Evolutionary conservation across 2,329 filamentous ascomycete genomes (phyloP), one percentile per base, ranked within the genome.

Genomic region (Malbranchea zuffiana): DNA sequence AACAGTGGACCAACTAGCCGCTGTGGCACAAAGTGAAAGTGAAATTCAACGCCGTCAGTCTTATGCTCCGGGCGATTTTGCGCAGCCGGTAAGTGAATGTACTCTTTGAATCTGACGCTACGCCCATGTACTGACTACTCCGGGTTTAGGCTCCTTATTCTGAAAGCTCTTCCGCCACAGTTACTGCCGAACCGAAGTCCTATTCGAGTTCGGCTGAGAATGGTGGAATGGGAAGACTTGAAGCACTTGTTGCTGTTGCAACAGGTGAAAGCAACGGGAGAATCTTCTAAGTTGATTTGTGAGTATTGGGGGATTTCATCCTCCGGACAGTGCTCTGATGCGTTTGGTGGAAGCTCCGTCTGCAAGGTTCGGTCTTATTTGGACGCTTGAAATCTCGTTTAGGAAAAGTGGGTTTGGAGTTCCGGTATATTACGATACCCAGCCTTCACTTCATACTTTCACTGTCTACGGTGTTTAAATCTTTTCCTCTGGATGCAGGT

Each of bases 241-340:
- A 69, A 44, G 65, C 65, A 33, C 58, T 69, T 31, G 66, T 68
- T 26, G 66, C 66, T 16, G 65, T 67, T 35, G 66, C 66, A 21
- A 68, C 66, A 5, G 65, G 63, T 37, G 65, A 47, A 31, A 36
- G 31, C 30, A 38, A 32, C 24, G 15, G 20, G 11, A 33, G 29
- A 12, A 23, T 28, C 19, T 19, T 29, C 7, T 33, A 24, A 32
- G n/a, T n/a, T n/a, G n/a, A n/a, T n/a, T n/a, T n/a, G n/a, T n/a
- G n/a, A n/a, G n/a, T n/a, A n/a, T n/a, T n/a, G n/a, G n/a, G n/a
- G n/a, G n/a, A n/a, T n/a, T n/a, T n/a, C n/a, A n/a, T n/a, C n/a
- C n/a, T n/a, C n/a, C n/a, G n/a, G n/a, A n/a, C n/a, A n/a, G n/a
- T n/a, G n/a, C n/a, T n/a, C n/a, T n/a, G n/a, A n/a, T n/a, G n/a